phyloP scores from a whole-genome alignment of 495 filamentous ascomycete species.

The Tuber melanosporum region DNA sequence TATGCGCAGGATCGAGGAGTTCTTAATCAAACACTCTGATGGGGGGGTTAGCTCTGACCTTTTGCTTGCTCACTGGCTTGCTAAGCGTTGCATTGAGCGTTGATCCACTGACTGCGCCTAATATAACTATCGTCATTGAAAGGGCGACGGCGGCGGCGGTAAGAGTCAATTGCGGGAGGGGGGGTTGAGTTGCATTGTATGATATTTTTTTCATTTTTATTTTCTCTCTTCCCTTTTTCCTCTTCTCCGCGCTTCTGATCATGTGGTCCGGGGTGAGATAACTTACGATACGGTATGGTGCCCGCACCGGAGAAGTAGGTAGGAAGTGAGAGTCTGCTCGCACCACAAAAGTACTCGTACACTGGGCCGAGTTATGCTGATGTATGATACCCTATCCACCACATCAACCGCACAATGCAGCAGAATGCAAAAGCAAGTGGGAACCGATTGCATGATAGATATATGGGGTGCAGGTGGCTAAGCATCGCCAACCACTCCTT shows the following conservation, averaged over 20 bases:
- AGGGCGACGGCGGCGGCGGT: neutral
- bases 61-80: neutral
- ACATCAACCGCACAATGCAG: neutral
- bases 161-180: neutral
- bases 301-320: neutral
- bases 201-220: neutral
- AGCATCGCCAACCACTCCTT: neutral
- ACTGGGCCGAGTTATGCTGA: neutral
- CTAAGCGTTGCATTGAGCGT: neutral
- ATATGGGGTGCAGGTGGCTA: conserved; percentile 3
- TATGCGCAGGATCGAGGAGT: neutral
- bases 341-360: neutral
- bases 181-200: neutral
- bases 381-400: neutral
- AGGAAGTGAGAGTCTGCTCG: neutral
- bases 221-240: neutral
- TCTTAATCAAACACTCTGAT: neutral
- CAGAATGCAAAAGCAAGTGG: neutral
- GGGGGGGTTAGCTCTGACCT: neutral
- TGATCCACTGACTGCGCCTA: neutral
- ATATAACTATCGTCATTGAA: neutral
- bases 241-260: neutral
- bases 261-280: neutral
- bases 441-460: neutral
- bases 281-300: neutral